A percentile compares a stretch with the other conserved stretches of the same genome.
These are phyloP conservation scores for Ascochyta pisi DNA, from an alignment of 2,329 filamentous ascomycete genomes.

Conservation along the genomic window DNA sequence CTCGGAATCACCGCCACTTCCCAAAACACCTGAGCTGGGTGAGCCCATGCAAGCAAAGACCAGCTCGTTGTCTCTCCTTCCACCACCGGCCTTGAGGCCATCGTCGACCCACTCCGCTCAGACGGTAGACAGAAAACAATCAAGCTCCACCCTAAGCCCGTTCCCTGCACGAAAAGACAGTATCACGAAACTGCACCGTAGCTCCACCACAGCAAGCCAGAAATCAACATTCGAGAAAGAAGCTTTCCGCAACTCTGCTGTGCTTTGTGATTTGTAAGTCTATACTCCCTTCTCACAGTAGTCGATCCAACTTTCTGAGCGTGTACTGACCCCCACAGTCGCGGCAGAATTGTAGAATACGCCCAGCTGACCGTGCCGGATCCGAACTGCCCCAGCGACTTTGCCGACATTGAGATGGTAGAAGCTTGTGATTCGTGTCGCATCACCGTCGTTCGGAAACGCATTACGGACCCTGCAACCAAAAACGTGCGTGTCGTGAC, in stretches of 20 bases:
- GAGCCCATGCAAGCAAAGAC: slow-evolving; percentile 19
- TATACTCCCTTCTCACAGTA: background rate
- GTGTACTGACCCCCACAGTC: slow-evolving; percentile 29
- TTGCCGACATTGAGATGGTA: slow-evolving; percentile 50
- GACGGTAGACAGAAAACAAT: slow-evolving; percentile 16
- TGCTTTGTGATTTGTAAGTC: slow-evolving; percentile 54
- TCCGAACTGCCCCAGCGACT: background rate
- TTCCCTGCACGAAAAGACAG: slow-evolving; percentile 28
- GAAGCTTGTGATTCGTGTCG: slow-evolving; percentile 49
- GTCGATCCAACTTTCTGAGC: background rate
- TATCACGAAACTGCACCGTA: slow-evolving; percentile 36
- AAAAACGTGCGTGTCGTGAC: slow-evolving; percentile 48
- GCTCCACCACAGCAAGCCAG: slow-evolving; percentile 44
- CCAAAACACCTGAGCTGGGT: slow-evolving; percentile 24
- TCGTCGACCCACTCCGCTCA: slow-evolving; percentile 11
- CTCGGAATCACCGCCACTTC: slow-evolving; percentile 19
- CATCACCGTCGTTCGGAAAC: slow-evolving; percentile 53
- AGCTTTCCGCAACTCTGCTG: slow-evolving; percentile 53
- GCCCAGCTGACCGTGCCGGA: slow-evolving; percentile 45
- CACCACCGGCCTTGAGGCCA: slow-evolving; percentile 34
- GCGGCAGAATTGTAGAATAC: slow-evolving; percentile 51
- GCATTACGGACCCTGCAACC: slow-evolving; percentile 46
- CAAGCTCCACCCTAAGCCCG: slow-evolving; percentile 28
- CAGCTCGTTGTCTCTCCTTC: slow-evolving; percentile 27
- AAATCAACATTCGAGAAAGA: slow-evolving; percentile 49